Evolutionary conservation across 2,329 filamentous ascomycete genomes (phyloP), one percentile per base, ranked within the genome.

Genomic region (Paraphaeosphaeria sporulosa): DNA sequence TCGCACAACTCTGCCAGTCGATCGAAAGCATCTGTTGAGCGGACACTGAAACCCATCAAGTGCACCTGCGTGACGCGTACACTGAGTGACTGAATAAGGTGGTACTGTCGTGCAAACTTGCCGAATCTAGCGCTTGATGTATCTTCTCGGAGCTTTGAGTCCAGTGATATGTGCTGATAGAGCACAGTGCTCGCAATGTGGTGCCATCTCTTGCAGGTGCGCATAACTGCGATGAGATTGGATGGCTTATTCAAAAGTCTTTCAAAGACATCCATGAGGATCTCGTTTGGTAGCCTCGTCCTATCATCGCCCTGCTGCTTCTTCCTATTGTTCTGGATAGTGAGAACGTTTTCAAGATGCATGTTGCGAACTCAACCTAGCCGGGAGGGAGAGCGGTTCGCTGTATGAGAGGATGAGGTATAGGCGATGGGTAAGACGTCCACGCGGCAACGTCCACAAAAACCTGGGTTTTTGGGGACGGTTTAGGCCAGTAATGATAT

Each of bases 191-290:
- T n/a, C 10, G 50, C 56, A 9, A 62, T 49, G 23, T 42, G 36
- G 42, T 60, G 49, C 61, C 61, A 66, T 51, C 40, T 59, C 15
- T 54, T 56, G 32, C 61, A 64, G 38, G 53, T 58, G 30, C 42
- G 48, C 21, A 62, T 55, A 23, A 47, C 46, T 5, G 40, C 50
- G 2, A 58, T 19, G 7, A 66, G 43, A 36, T 57, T 21, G 1
- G 53, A 51, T 7, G 61, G 52, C 15, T 40, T 38, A n/a, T 43
- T 34, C 23, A 25, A n/a, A 15, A 66, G 55, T 36, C 44, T 51
- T 46, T 59, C 59, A 48, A 66, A 66, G 30, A 66, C 46, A 36
- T 64, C 59, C 38, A 64, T 60, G 2, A 64, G 59, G 30, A 66
- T 60, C 32, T 64, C 61, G 36, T 51, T 66, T 13, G 64, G 61